Conservation (phyloP, 2,329 filamentous ascomycete species). For the Samsoniella hepiali region DNA sequence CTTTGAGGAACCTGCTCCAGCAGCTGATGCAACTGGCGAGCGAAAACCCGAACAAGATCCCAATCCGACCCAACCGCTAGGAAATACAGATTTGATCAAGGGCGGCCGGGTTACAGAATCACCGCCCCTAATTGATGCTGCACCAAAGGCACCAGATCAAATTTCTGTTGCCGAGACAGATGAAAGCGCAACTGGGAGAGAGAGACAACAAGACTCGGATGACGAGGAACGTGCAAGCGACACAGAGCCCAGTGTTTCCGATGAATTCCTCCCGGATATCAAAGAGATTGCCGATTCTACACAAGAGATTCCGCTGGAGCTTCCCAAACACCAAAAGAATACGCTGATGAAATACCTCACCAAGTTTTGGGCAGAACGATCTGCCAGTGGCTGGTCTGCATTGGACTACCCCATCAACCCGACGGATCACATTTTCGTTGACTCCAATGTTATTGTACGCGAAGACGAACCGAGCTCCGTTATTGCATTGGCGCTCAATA, state of each 20-base stretch:
- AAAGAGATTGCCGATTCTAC: conserved; percentile 61
- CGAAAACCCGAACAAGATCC: conserved; percentile 26
- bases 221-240: conserved; percentile 69
- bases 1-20: conserved; percentile 72
- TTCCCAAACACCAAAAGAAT: conserved; percentile 89
- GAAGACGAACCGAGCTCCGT: conserved; percentile 97
- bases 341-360: conserved; percentile 94
- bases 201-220: conserved; percentile 59
- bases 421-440: conserved; percentile 92
- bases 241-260: conserved; percentile 63
- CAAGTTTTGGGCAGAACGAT: conserved; percentile 97
- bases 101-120: conserved; percentile 25
- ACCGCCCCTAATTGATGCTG: conserved; percentile 25
- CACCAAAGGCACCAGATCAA: conserved; percentile 25
- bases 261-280: conserved; percentile 64
- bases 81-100: neutral
- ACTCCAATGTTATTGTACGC: conserved; percentile 94
- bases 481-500: conserved; percentile 88
- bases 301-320: conserved; percentile 62
- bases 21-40: conserved; percentile 51
- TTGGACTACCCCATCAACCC: conserved; percentile 87
- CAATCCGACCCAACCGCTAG: conserved; percentile 21
- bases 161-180: conserved; percentile 30
- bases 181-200: conserved; percentile 27
- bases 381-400: conserved; percentile 87